These are phyloP conservation scores for Pisolithus sp. DNA, from an alignment of 768 basidiomycete species.

Conservation along the genomic window DNA sequence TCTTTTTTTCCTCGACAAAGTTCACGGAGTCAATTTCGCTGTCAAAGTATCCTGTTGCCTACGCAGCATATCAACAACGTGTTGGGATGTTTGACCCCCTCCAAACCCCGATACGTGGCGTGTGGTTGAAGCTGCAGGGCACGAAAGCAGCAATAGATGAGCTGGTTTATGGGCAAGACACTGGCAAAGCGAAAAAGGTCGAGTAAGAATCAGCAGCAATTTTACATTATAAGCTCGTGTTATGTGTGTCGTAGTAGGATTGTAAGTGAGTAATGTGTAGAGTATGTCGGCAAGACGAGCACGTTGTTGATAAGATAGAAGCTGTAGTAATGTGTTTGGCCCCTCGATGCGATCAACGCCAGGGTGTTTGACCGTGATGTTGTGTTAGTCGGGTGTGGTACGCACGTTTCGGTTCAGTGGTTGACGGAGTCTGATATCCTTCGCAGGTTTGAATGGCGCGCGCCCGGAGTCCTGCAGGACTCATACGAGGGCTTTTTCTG, in stretches of 20 bases:
- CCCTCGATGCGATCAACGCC: too few relatives aligned
- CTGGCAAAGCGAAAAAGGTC: slow-evolving; percentile 14
- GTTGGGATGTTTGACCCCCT: slow-evolving; percentile 74
- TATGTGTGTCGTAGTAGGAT: neutral
- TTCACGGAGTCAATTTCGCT: slow-evolving; percentile 78
- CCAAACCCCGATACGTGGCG: slow-evolving; percentile 39
- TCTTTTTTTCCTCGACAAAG: slow-evolving; percentile 73
- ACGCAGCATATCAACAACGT: slow-evolving; percentile 65
- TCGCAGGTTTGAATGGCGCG: too few relatives aligned
- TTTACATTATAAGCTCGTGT: neutral
- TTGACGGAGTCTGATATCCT: too few relatives aligned
- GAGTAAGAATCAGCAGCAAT: too few relatives aligned
- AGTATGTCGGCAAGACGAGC: too few relatives aligned
- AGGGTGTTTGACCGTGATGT: too few relatives aligned
- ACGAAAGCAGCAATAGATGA: slow-evolving; percentile 32
- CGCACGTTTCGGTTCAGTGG: too few relatives aligned
- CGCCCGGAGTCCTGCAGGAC: neutral
- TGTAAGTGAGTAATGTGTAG: too few relatives aligned
- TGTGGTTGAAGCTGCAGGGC: slow-evolving; percentile 33
- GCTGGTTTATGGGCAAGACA: slow-evolving; percentile 37
- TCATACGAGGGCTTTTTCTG: slow-evolving; percentile 21
- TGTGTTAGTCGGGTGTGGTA: too few relatives aligned
- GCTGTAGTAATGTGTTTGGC: too few relatives aligned
- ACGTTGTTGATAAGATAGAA: too few relatives aligned
- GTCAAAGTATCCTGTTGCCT: slow-evolving; percentile 66